These are phyloP conservation scores for Venturia effusa DNA, from an alignment of 2,329 filamentous ascomycete genomes.

Conservation along the genomic window DNA sequence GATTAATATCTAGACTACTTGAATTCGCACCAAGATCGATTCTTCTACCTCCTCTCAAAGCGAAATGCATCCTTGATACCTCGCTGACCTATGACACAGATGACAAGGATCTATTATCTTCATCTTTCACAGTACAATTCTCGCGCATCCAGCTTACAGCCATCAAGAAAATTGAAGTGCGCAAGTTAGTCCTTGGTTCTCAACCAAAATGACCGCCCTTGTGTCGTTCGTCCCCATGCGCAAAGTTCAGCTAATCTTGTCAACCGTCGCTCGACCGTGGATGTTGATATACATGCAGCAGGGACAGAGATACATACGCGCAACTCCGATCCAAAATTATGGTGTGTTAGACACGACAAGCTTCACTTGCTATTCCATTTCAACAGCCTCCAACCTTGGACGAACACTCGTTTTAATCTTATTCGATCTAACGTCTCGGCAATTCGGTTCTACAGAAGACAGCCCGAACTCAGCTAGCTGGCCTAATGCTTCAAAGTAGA, in stretches of 20 bases:
- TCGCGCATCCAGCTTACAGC: background rate
- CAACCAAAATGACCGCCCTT: background rate
- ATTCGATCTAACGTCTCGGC: background rate
- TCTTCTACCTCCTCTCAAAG: background rate
- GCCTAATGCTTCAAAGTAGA: background rate
- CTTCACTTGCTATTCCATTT: background rate
- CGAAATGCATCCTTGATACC: background rate
- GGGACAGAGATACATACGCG: background rate
- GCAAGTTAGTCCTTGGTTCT: background rate
- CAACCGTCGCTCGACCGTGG: background rate
- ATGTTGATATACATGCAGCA: background rate
- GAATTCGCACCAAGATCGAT: background rate
- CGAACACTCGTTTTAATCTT: background rate
- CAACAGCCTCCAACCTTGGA: conserved; percentile 5
- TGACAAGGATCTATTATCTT: background rate
- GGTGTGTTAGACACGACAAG: background rate
- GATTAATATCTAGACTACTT: too few relatives aligned
- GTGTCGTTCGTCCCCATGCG: background rate
- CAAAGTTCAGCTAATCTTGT: background rate
- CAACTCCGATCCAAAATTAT: background rate
- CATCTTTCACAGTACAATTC: background rate
- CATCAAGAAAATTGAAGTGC: background rate
- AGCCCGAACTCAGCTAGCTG: background rate
- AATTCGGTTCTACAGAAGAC: background rate
- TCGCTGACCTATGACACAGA: background rate